Conservation (phyloP, 2,329 filamentous ascomycete species). For the Beauveria pseudobassiana region DNA sequence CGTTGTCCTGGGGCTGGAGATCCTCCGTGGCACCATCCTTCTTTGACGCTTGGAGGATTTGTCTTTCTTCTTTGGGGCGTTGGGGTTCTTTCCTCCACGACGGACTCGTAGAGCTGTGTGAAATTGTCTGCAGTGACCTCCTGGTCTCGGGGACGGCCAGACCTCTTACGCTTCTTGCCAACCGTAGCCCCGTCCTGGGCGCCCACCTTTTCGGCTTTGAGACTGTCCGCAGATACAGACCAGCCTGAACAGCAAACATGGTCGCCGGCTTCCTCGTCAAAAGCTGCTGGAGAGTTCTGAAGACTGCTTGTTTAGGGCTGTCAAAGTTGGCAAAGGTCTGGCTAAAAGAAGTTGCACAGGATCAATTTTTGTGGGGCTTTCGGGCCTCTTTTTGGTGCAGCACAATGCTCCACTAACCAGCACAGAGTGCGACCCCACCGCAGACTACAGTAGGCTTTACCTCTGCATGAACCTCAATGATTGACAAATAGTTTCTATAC, state of each 20-base stretch:
- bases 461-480: neutral
- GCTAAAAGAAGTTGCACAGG: conserved; percentile 5
- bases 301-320: neutral
- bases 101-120: conserved; percentile 67
- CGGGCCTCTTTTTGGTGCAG: neutral
- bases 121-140: conserved; percentile 63
- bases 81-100: conserved; percentile 59
- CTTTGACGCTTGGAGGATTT: conserved; percentile 27
- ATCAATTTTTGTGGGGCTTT: conserved; percentile 10
- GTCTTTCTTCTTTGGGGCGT: conserved; percentile 19
- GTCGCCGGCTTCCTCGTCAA: neutral
- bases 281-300: conserved; percentile 3
- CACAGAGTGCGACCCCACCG: neutral
- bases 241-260: conserved; percentile 94
- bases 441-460: neutral
- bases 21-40: conserved; percentile 13
- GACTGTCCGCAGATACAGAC: conserved; percentile 65
- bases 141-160: conserved; percentile 19
- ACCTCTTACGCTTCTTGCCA: conserved; percentile 52
- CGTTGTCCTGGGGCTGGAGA: conserved; percentile 12
- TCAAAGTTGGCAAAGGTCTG: neutral
- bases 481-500: neutral
- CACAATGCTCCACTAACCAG: too few species aligned
- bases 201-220: conserved; percentile 58
- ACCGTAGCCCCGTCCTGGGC: conserved; percentile 33